Conservation (phyloP, 768 basidiomycete genomes). For the Chalciporus pseudorubinellus region DNA sequence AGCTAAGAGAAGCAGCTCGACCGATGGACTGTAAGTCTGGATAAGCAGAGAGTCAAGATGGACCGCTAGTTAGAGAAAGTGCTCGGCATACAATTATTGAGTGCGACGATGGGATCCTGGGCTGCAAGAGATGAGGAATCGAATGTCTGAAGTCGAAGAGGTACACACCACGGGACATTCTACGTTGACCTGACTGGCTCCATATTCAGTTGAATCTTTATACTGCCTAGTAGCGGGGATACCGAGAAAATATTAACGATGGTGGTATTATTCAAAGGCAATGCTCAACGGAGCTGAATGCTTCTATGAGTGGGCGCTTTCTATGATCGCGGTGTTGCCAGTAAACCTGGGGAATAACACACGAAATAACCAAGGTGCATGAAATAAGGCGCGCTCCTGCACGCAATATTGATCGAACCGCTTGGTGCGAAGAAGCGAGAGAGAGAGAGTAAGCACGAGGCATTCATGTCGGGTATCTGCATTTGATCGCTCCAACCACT, state of each 20-base stretch:
- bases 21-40: slow-evolving; percentile 55
- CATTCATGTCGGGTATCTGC: slow-evolving; percentile 39
- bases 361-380: slow-evolving; percentile 30
- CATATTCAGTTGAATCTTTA: slow-evolving; percentile 24
- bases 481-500: slow-evolving; percentile 33
- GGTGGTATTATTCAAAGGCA: slow-evolving; percentile 26
- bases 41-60: not conserved
- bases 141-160: not conserved
- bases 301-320: slow-evolving; percentile 21
- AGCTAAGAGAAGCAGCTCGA: slow-evolving; percentile 46
- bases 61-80: not conserved
- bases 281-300: slow-evolving; percentile 29
- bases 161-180: slow-evolving; percentile 24
- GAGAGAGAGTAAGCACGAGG: slow-evolving; percentile 31
- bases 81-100: slow-evolving; percentile 42
- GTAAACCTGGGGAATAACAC: slow-evolving; percentile 23
- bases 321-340: slow-evolving; percentile 30
- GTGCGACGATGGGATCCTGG: slow-evolving; percentile 30
- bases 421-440: slow-evolving; percentile 34
- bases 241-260: slow-evolving; percentile 20
- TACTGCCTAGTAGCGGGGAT: slow-evolving; percentile 23
- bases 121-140: slow-evolving; percentile 18
- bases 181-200: slow-evolving; percentile 10
- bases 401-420: slow-evolving; percentile 35
- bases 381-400: slow-evolving; percentile 32